A percentile compares a stretch with the other conserved stretches of the same genome.
Evolutionary conservation across 129 eudicot genomes (phyloP).

Genomic region (Saposhnikovia divaricata): DNA sequence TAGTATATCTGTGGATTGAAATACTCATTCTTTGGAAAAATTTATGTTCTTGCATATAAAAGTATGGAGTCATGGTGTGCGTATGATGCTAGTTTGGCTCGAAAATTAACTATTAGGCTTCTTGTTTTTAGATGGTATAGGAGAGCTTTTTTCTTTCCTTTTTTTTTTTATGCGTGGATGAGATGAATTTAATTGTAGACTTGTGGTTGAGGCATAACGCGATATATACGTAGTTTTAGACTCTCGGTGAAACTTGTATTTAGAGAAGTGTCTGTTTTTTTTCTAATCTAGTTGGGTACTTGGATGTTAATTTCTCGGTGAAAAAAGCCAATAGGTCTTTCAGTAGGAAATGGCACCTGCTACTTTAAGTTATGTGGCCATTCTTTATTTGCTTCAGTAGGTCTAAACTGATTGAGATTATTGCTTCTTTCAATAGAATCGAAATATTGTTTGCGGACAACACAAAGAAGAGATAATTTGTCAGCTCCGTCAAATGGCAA

Average conservation of each 20-base stretch:
- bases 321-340: background rate
- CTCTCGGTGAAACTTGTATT: background rate
- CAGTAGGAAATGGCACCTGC: background rate
- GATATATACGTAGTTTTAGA: background rate
- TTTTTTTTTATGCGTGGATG: background rate
- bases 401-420: background rate
- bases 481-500: conserved; percentile 78
- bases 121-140: background rate
- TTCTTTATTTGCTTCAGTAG: background rate
- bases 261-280: background rate
- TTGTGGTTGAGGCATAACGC: background rate
- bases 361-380: background rate
- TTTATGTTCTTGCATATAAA: background rate
- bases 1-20: background rate
- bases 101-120: background rate
- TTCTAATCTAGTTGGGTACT: background rate
- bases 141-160: background rate
- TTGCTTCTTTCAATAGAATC: conserved; percentile 36
- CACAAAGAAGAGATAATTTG: conserved; percentile 62
- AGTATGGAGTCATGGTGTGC: background rate
- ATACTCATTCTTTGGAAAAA: background rate
- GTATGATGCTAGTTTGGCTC: background rate
- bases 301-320: background rate
- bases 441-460: conserved; percentile 66
- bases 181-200: background rate